Evolutionary conservation across 208 protist species (phyloP).

Genomic region (Trypanosoma theileri): DNA sequence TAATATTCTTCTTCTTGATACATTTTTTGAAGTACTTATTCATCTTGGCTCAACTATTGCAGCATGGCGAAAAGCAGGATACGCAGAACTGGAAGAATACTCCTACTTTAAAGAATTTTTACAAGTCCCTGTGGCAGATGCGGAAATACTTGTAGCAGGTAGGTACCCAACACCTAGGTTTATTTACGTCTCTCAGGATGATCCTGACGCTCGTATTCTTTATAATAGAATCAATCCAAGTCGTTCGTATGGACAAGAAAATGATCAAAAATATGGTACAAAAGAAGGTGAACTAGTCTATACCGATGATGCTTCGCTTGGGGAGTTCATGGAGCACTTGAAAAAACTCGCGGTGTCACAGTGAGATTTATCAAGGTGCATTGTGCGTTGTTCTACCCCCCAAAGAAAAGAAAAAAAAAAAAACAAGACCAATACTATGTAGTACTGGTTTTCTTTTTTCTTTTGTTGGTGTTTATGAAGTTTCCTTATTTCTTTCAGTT

Average conservation of each 20-base stretch:
- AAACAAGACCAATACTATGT: conserved; percentile 1
- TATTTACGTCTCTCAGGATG: conserved; percentile 96
- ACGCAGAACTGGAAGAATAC: conserved; percentile 93
- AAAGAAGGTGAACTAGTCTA: conserved; percentile 91
- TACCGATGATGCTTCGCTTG: conserved; percentile 98
- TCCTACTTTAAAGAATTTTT: conserved; percentile 95
- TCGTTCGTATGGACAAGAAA: conserved; percentile 90
- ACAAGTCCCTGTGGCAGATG: conserved; percentile 91
- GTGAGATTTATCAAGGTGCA: conserved; percentile 22
- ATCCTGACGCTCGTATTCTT: conserved; percentile 96
- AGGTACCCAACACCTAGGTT: conserved; percentile 96
- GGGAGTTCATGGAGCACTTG: conserved; percentile 97
- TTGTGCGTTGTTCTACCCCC: not conserved
- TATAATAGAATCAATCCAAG: conserved; percentile 98
- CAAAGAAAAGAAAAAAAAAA: not conserved
- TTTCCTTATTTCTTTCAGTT: too few species aligned
- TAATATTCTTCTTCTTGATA: conserved; percentile 98
- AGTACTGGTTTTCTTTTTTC: conserved; percentile 13
- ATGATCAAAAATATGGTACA: conserved; percentile 57
- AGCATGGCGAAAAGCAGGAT: conserved; percentile 94
- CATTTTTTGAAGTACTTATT: conserved; percentile 99
- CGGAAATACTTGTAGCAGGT: conserved; percentile 81
- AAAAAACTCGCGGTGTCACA: conserved; percentile 95
- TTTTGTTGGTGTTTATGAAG: not conserved
- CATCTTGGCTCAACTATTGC: conserved; percentile 96